Percentiles rank a stretch among this genome's conserved stretches.
These are phyloP conservation scores for Scorias spongiosa DNA, from an alignment of 2,329 filamentous ascomycete species.

Conservation along the genomic window DNA sequence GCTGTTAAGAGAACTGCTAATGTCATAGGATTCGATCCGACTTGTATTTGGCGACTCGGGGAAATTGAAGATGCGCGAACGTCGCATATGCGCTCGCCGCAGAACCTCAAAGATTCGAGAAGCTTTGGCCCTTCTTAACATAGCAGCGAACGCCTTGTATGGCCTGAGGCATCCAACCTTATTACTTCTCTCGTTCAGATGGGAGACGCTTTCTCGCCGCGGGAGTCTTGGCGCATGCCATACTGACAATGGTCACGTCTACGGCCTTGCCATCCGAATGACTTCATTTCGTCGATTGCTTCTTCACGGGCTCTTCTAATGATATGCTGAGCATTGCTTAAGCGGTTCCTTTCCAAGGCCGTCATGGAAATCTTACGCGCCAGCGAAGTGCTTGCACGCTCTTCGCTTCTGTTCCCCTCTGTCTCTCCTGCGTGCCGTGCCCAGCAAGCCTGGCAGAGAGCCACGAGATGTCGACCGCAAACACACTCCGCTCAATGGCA, in stretches of 20 bases:
- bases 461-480: constrained; percentile 5
- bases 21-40: no score
- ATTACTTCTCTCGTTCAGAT: no score
- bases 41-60: neutral
- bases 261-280: neutral
- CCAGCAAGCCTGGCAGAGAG: constrained; percentile 3
- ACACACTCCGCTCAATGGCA: constrained; percentile 2
- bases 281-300: neutral
- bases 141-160: no score
- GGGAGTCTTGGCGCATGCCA: neutral
- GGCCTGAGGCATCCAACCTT: no score
- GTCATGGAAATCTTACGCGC: constrained; percentile 18
- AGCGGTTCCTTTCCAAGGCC: neutral
- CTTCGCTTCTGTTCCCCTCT: constrained; percentile 9
- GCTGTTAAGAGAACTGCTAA: no score
- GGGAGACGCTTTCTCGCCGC: neutral
- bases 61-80: neutral
- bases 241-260: neutral
- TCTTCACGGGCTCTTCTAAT: neutral
- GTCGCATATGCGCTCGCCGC: neutral
- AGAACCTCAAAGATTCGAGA: neutral
- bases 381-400: constrained; percentile 17
- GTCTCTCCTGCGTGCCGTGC: constrained; percentile 8
- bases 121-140: neutral
- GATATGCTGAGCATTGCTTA: neutral